These are phyloP conservation scores for Botrytis cinerea DNA, from an alignment of 2,329 filamentous ascomycete genomes.

Conservation along the genomic window DNA sequence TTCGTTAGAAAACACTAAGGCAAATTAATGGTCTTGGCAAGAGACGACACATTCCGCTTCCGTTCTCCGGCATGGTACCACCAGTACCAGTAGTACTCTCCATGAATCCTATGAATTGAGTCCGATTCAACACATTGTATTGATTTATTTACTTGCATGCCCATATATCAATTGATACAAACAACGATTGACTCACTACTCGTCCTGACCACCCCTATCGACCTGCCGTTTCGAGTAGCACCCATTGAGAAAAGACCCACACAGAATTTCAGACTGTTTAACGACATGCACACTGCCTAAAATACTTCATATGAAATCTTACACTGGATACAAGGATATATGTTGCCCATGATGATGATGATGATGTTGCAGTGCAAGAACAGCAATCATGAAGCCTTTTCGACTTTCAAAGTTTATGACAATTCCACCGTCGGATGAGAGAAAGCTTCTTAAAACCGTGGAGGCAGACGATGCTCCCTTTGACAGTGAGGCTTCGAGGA, in stretches of 20 bases:
- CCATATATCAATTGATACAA: neutral
- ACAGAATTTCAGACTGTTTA: neutral
- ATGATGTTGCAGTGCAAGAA: constrained; percentile 14
- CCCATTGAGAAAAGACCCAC: neutral
- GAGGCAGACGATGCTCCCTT: neutral
- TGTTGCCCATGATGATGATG: neutral
- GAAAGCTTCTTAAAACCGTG: neutral
- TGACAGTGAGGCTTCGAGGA: neutral
- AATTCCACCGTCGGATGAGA: neutral
- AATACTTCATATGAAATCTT: neutral
- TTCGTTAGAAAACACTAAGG: neutral
- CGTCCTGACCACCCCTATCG: neutral
- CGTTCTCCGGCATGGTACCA: neutral
- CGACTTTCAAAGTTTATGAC: constrained; percentile 18
- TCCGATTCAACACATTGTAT: neutral
- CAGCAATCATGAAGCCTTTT: constrained; percentile 18
- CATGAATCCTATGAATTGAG: neutral
- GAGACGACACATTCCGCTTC: neutral
- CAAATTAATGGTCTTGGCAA: neutral
- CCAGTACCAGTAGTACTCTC: no score
- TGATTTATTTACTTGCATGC: neutral
- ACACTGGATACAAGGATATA: neutral
- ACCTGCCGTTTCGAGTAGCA: neutral
- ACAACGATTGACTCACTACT: neutral
- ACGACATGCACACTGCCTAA: constrained; percentile 8